Evolutionary conservation across 108 stramenopile species (phyloP), one percentile per base, ranked within the genome.

Genomic region (Cyclotella cryptica): DNA sequence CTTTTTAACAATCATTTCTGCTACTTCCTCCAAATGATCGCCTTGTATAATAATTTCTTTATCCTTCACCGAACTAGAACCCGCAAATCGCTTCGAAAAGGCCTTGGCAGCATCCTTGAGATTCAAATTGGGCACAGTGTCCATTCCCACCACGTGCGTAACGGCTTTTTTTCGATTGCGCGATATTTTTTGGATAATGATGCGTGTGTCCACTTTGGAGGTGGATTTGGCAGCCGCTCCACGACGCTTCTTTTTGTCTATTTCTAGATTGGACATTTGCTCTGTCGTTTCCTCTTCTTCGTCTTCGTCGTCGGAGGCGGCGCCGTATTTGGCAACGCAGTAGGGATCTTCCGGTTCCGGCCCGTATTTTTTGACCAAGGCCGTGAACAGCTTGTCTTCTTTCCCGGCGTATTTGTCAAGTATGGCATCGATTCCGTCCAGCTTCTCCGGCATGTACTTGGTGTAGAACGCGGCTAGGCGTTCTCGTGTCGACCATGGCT

Each of bases 1-100:
- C 64, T 96, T 92, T 3, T 72, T 68, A 28, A 97, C 90, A 75
- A 99, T 94, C 83, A 98, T 88, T 43, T 80, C 90, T 0, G 98
- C 98, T 21, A 96, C 90, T 58, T 97, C 98, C 57, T 95, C 96
- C 53, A 92, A 78, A 77, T 98, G 96, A 88, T 98, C 97, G 15
- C 98, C 98, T 85, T 99, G 98, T 41, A 99, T 90, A 44, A 97
- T 96, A 66, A 99, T 93, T 85, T 97, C 95, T 77, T 96, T 89
- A 78, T 97, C 95, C 85, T 97, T 98, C 10, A 99, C 97, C 55
- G 88, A 89, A 21, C 90, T 89, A 40, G 89, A 88, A 18, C 96
- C 97, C 26, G 98, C 97, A 80, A 99, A 99, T 64, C 89, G 84
- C 78, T 95, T 95, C 18, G 90, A 89, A 68, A 98, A 97, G 14